Base-by-base conservation (phyloP, 257 asterid genomes). In the Jacaranda mimosifolia region DNA sequence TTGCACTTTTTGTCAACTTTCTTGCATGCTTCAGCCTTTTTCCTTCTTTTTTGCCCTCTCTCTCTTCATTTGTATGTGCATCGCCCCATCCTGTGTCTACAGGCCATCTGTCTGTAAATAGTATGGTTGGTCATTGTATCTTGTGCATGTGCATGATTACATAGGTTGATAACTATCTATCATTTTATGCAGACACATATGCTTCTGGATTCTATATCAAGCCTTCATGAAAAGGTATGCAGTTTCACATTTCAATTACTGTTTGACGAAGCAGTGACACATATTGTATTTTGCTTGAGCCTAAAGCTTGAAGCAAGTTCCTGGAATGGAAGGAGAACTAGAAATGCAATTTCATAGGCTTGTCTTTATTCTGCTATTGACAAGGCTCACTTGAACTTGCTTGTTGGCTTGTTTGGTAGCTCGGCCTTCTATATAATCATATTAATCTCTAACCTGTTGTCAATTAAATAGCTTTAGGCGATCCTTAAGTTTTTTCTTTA, bases 141-240 rank as follows among this genome's bases (percentile, higher is more conserved):
- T 26, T 26, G 32, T 0, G 32, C 46, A 26, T 56, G 5, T 10
- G 64, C 32, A 39, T 52, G 19, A 46, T 8, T 65, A 18, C 35
- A 7, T 18, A 19, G 38, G 12, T 55, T 62, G 38, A 11, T 48
- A 12, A 39, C 21, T n/a, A 17, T 74, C 6, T 63, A 48, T 43
- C 15, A 43, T 15, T 12, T 13, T 62, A 10, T 73, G 80, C 84
- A 79, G 84, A 83, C 89, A 39, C 81, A 52, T 36, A 57, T 81
- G 77, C 73, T 85, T 59, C 68, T 87, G 79, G 83, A 83, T 40
- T 81, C 88, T 2, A 63, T 85, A 72, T 76, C 85, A 19, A 72
- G 77, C 76, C 87, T 89, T 13, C 73, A 77, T 43, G 83, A 85
- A 69, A 69, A 84, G 94, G 94, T 89, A 83, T 32, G 85, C 59